Conservation (phyloP, 2,329 filamentous ascomycete genomes). For the Venturia effusa region DNA sequence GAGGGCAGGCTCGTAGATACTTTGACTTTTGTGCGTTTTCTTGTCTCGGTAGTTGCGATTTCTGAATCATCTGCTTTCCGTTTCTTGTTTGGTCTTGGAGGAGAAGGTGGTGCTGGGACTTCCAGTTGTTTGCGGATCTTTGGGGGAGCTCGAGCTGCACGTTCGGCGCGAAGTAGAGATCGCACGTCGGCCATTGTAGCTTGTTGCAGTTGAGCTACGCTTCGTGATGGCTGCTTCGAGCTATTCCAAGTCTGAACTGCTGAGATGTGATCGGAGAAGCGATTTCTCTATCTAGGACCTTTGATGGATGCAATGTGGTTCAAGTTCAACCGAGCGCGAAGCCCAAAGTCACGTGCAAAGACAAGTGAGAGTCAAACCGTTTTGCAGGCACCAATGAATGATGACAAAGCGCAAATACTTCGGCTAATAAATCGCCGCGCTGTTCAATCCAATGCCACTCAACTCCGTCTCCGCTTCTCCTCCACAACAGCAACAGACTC, state of each 20-base stretch:
- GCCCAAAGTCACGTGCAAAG: too few relatives aligned
- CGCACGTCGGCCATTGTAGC: constrained; percentile 12
- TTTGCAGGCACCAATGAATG: too few relatives aligned
- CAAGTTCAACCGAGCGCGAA: too few relatives aligned
- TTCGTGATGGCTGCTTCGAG: not conserved
- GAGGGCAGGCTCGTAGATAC: not conserved
- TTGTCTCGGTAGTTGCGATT: not conserved
- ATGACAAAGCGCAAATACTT: too few relatives aligned
- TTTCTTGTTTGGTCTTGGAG: constrained; percentile 10
- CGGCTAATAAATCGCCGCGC: not conserved
- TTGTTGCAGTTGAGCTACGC: not conserved
- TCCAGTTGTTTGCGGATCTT: constrained; percentile 5
- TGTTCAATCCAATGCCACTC: not conserved
- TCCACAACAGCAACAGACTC: not conserved
- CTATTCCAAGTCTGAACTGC: too few relatives aligned
- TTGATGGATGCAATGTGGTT: too few relatives aligned
- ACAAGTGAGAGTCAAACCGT: too few relatives aligned
- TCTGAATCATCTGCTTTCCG: constrained; percentile 11
- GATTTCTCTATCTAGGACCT: not conserved
- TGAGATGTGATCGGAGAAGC: not conserved
- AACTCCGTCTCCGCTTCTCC: not conserved
- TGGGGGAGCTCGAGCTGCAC: constrained; percentile 12
- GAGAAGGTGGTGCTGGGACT: constrained; percentile 1
- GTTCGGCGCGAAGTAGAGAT: constrained; percentile 12
- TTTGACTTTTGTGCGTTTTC: constrained; percentile 4